Conservation (phyloP, 1,284 basidiomycete species). For the Dichomitus squalens region DNA sequence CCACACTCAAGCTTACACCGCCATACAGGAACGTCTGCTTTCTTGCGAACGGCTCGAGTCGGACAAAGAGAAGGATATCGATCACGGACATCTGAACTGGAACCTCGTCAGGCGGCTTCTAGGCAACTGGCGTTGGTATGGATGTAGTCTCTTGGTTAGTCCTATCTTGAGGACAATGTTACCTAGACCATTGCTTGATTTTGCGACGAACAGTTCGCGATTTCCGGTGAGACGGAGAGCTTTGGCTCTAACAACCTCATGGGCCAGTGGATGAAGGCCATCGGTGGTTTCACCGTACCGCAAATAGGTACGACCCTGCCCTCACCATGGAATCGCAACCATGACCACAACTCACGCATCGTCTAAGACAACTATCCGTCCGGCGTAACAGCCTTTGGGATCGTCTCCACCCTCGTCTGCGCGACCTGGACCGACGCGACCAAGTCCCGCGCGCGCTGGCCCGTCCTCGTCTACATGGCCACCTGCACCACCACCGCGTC, state of each 20-base stretch:
- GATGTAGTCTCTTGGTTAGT: constrained; percentile 60
- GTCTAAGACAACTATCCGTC: constrained; percentile 62
- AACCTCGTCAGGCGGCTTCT: constrained; percentile 54
- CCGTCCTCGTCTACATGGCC: constrained; percentile 67
- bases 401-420: constrained; percentile 62
- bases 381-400: constrained; percentile 66
- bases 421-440: constrained; percentile 61
- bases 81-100: constrained; percentile 50
- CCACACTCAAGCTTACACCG: neutral
- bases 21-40: constrained; percentile 53
- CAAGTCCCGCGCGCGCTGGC: constrained; percentile 56
- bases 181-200: neutral
- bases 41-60: constrained; percentile 47
- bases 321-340: accelerated
- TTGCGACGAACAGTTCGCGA: constrained; percentile 49
- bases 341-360: neutral
- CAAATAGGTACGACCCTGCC: constrained; percentile 48
- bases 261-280: constrained; percentile 73
- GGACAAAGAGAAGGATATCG: constrained; percentile 37
- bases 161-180: neutral
- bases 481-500: constrained; percentile 53
- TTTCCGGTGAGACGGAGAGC: constrained; percentile 70
- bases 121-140: constrained; percentile 71
- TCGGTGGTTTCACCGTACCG: constrained; percentile 61
- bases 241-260: constrained; percentile 76